Conservation (phyloP, 2,329 filamentous ascomycete genomes). For the Botrytis fragariae region DNA sequence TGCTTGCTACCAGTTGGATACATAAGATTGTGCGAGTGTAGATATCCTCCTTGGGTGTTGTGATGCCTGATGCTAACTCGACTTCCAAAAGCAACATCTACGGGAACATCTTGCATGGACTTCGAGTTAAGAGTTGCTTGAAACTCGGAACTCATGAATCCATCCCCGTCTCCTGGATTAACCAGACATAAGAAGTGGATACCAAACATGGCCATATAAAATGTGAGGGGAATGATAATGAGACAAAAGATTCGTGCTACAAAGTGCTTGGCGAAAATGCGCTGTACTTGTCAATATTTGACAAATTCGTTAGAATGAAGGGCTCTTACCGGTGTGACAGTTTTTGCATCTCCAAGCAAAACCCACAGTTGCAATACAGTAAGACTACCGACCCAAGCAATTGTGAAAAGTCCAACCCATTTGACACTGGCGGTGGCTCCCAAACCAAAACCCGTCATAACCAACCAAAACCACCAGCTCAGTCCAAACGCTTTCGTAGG, state of each 20-base stretch:
- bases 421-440: conserved; percentile 94
- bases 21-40: conserved; percentile 97
- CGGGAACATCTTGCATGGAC: conserved; percentile 91
- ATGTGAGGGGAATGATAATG: conserved; percentile 80
- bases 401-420: conserved; percentile 98
- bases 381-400: conserved; percentile 92
- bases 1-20: conserved; percentile 97
- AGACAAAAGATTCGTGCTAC: conserved; percentile 88
- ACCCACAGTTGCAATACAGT: conserved; percentile 94
- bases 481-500: conserved; percentile 82
- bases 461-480: conserved; percentile 98
- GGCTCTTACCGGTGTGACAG: conserved; percentile 67
- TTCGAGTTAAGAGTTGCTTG: conserved; percentile 96
- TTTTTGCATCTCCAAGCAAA: conserved; percentile 82
- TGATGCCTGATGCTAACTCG: conserved; percentile 83
- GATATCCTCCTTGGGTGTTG: conserved; percentile 96
- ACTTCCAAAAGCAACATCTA: conserved; percentile 87
- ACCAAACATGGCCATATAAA: conserved; percentile 96
- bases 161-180: conserved; percentile 95
- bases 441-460: conserved; percentile 78
- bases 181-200: conserved; percentile 92
- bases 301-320: not conserved
- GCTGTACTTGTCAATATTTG: conserved; percentile 44
- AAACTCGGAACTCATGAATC: conserved; percentile 99
- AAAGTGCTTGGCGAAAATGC: conserved; percentile 90